Percentiles rank a stretch among this genome's conserved stretches.
Conservation (phyloP, 2,329 filamentous ascomycete species). For the Cladosporium halotolerans region DNA sequence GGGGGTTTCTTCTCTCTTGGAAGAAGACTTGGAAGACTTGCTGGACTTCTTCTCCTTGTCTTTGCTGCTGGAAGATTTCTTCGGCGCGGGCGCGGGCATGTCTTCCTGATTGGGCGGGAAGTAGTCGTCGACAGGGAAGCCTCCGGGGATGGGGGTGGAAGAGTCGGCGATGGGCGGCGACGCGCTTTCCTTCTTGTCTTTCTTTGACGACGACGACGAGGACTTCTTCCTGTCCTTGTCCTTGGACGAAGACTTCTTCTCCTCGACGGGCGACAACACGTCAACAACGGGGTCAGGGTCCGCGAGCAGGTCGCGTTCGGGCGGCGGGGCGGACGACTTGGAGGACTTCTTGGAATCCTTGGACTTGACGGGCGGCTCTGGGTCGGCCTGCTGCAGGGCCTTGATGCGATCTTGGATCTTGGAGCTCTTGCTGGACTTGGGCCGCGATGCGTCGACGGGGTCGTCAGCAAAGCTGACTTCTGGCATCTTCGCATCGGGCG, state of each 20-base stretch:
- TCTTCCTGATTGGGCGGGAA: constrained; percentile 15
- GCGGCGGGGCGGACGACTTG: constrained; percentile 6
- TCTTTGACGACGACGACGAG: constrained; percentile 8
- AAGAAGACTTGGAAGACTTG: constrained; percentile 17
- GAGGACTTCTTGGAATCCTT: constrained; percentile 13
- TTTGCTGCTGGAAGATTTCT: constrained; percentile 22
- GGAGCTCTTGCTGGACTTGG: constrained; percentile 39
- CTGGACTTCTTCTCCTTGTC: constrained; percentile 30
- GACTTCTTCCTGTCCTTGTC: constrained; percentile 16
- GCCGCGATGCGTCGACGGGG: constrained; percentile 31
- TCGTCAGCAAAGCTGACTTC: constrained; percentile 38
- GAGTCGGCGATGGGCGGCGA: constrained; percentile 19
- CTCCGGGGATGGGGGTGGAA: constrained; percentile 39
- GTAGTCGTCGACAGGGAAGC: constrained; percentile 42
- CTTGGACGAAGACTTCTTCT: constrained; percentile 13
- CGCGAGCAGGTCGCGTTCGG: constrained; percentile 13
- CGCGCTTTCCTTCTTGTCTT: constrained; percentile 14
- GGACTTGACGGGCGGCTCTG: constrained; percentile 25
- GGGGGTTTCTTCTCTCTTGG: not conserved
- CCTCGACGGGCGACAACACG: constrained; percentile 7
- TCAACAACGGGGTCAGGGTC: constrained; percentile 8
- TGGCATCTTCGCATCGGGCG: constrained; percentile 36
- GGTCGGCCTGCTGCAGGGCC: constrained; percentile 30
- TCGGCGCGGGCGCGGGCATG: constrained; percentile 14
- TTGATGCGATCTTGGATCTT: constrained; percentile 49